Base-by-base conservation (phyloP, 768 basidiomycete genomes). In the Tulasnella sp. region DNA sequence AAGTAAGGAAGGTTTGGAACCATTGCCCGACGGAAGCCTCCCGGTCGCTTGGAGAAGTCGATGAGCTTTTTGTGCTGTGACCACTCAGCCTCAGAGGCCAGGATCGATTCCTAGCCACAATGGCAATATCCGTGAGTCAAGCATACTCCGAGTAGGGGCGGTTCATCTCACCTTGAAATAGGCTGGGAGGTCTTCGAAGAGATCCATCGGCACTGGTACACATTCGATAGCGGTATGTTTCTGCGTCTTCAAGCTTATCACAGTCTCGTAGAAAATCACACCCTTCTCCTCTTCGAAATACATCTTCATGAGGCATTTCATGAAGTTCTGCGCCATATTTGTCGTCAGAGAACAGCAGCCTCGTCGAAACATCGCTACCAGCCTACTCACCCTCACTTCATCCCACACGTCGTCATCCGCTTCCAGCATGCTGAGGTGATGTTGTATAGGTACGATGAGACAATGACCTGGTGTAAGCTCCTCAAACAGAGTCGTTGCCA, bases 321-420 rank as follows among this genome's bases (percentile, higher is more conserved):
- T 92, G 83, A 91, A 91, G 83, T 92, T 92, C 90, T 91, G 83
- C n/a, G 18, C n/a, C 72, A 14, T 16, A 73, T 74, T 24, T 12
- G 27, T 46, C 44, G 38, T 24, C 75, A 39, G 62, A n/a, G 52
- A 12, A 72, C 19, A n/a, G 71, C 16, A 71, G 27, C 80, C n/a
- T 58, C n/a, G 85, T 38, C 16, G 24, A 68, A 24, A 16, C 16
- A 52, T 44, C 39, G 10, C 34, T 24, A 52, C 52, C 52, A 52
- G 36, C 12, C 18, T 14, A 83, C 92, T 78, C 83, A 97, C 97
- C 86, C 89, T 89, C 79, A 96, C 92, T 89, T 99, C 97, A 81
- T 99, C 97, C 97, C 97, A 99, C 34, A 97, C 93, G 83, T 99
- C 97, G 81, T 99, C 96, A 81, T 99, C 97, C 39, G 91, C 94